Conservation (phyloP, 441 rosid genomes). For the Macaranga tanarius region DNA sequence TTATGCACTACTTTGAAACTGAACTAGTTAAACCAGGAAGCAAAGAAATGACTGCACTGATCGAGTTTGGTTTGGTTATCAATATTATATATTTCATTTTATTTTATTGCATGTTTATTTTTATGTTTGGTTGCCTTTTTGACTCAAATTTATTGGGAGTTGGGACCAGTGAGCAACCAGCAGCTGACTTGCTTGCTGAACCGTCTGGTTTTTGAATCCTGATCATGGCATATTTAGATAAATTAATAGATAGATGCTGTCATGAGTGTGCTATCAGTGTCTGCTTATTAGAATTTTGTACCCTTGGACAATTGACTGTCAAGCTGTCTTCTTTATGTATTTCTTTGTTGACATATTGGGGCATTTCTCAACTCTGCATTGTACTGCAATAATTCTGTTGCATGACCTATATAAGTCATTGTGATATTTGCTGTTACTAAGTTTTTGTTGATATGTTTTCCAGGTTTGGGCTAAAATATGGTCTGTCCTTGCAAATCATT, state of each 20-base stretch:
- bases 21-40: neutral
- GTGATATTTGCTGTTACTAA: conserved; percentile 5
- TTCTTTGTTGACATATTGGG: neutral
- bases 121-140: neutral
- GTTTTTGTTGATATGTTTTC: conserved; percentile 30
- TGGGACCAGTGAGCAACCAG: neutral
- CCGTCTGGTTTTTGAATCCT: neutral
- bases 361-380: neutral
- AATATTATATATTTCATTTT: neutral
- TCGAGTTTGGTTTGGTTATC: neutral
- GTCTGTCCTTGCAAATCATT: conserved; percentile 97
- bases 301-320: neutral
- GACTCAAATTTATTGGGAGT: neutral
- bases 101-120: neutral
- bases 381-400: neutral
- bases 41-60: neutral
- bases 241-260: neutral
- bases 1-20: neutral
- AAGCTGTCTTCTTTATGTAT: neutral
- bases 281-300: conserved; percentile 4
- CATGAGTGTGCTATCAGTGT: neutral
- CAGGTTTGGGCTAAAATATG: conserved; percentile 99
- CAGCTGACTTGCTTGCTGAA: neutral
- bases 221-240: neutral
- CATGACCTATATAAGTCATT: neutral